phyloP scores from a whole-genome alignment of 768 basidiomycete species.

The Naganishia vaughanmartiniae region DNA sequence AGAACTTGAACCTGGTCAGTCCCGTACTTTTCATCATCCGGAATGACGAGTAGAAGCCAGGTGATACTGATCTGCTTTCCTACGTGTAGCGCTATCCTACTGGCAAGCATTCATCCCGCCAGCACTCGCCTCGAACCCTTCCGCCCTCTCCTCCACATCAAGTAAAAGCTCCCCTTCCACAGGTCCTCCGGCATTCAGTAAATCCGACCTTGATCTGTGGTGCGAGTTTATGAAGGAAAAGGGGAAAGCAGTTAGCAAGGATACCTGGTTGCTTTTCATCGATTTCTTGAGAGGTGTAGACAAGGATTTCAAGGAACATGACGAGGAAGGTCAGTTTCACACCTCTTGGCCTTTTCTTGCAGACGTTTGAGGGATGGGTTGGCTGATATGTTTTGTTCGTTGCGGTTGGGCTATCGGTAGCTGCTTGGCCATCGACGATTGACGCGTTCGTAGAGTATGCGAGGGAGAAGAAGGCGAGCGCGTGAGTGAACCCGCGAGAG shows the following conservation, averaged over 20 bases:
- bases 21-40: too few relatives aligned
- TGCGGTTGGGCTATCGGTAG: constrained; percentile 29
- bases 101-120: constrained; percentile 51
- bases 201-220: constrained; percentile 48
- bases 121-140: constrained; percentile 44
- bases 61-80: not conserved
- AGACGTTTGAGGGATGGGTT: constrained; percentile 5
- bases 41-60: not conserved
- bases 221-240: constrained; percentile 47
- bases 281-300: constrained; percentile 48
- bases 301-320: constrained; percentile 48
- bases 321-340: constrained; percentile 49
- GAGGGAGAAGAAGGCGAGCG: constrained; percentile 20
- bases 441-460: constrained; percentile 45
- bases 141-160: constrained; percentile 41
- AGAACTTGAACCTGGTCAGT: constrained; percentile 48
- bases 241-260: constrained; percentile 49
- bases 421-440: constrained; percentile 52
- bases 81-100: constrained; percentile 43
- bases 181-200: constrained; percentile 38
- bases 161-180: constrained; percentile 22
- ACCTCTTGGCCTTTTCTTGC: too few relatives aligned
- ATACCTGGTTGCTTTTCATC: constrained; percentile 50
- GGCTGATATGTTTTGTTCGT: not conserved
- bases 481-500: not conserved